These are phyloP conservation scores for Petrea volubilis DNA, from an alignment of 257 asterid genomes.

Conservation along the genomic window DNA sequence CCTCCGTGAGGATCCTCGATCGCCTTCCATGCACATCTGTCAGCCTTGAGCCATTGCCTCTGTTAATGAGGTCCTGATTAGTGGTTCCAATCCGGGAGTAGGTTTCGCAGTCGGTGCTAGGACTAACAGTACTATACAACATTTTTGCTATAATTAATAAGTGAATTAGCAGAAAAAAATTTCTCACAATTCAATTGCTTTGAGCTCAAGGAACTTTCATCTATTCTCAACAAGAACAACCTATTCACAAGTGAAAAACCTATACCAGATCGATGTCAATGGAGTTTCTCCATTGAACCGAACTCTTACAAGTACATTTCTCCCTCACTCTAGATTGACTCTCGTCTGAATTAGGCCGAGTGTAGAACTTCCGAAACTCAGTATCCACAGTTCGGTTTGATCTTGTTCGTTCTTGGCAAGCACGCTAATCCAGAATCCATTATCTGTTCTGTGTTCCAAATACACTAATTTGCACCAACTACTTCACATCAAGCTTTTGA, in stretches of 20 bases:
- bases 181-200: background rate
- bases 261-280: background rate
- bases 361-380: background rate
- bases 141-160: too few species aligned
- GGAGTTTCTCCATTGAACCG: background rate
- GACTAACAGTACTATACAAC: too few species aligned
- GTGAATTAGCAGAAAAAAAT: background rate
- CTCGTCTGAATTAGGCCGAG: background rate
- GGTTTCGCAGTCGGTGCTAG: too few species aligned
- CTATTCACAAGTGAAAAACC: slow-evolving; percentile 22
- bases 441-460: background rate
- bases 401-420: slow-evolving; percentile 1
- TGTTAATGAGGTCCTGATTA: too few species aligned
- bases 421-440: slow-evolving; percentile 18
- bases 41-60: too few species aligned
- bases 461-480: slow-evolving; percentile 10
- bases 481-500: slow-evolving; percentile 2
- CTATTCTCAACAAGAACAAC: slow-evolving; percentile 18
- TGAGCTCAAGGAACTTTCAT: background rate
- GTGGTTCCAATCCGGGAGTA: too few species aligned
- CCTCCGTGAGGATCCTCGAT: too few species aligned
- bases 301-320: too few species aligned
- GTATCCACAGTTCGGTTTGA: background rate
- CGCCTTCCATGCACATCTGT: too few species aligned
- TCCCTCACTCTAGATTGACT: background rate